Evolutionary conservation across 2,329 filamentous ascomycete genomes (phyloP), one percentile per base, ranked within the genome.

Genomic region (Aureobasidium namibiae): DNA sequence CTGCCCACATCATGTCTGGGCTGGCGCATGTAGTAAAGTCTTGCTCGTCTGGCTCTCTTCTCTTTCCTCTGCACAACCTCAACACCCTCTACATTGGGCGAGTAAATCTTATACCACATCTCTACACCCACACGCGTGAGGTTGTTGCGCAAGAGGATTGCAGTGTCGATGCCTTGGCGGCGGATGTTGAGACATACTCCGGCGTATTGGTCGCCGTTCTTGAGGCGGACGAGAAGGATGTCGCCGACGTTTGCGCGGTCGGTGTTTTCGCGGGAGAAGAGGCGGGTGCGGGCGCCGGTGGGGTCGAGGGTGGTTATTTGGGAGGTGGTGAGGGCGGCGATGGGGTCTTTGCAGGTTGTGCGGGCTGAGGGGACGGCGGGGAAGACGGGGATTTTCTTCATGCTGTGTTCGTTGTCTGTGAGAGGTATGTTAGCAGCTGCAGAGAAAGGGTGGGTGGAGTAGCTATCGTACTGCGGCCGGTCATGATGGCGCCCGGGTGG

Each of bases 31-130:
- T 92, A 97, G 68, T 89, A 95, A 73, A 99, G 79, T 66, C 90
- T 82, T 26, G 92, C 92, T 68, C 94, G 84, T 71, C 92, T 86
- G 65, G 90, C 90, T 73, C 90, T 84, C 86, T 91, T 94, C 69
- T 83, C 81, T 64, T 84, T 82, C 67, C 92, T 81, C 83, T 95
- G 90, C 73, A 97, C 89, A 67, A 99, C 87, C 76, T 99, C 92
- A 69, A 99, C 90, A 64, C 89, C 90, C 71, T 88, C 85, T 33
- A 97, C 87, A 70, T 89, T 88, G 62, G 92, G 92, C 70, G 85
- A 89, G 79, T 94, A 97, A 61, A 97, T 80, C 80, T 99, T 99
- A 75, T 89, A 91, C 86, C 90, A 96, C 90, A 96, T 94, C 82
- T 99, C 94, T 61, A 96, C 90, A 62, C 90, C 89, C 7, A 95